Conservation (phyloP, 805 yeast genomes). For the Ogataea henricii region DNA sequence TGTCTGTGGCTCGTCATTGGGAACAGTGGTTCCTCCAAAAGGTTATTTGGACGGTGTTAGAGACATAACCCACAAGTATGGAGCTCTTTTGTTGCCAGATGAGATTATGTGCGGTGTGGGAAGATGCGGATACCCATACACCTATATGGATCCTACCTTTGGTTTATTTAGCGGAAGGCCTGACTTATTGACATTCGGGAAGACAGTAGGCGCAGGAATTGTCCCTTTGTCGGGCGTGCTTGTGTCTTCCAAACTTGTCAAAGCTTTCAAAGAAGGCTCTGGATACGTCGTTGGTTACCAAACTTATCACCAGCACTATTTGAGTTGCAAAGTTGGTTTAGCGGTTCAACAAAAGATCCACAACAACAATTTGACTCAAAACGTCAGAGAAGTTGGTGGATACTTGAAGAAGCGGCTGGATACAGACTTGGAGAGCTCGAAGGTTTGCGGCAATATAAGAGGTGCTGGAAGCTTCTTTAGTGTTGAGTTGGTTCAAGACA, state of each 20-base stretch:
- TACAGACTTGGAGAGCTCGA: constrained; percentile 27
- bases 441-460: constrained; percentile 49
- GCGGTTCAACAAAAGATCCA: constrained; percentile 47
- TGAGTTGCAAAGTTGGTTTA: constrained; percentile 46
- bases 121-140: constrained; percentile 48
- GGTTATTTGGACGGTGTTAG: constrained; percentile 48
- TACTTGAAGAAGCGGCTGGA: constrained; percentile 40
- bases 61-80: constrained; percentile 51
- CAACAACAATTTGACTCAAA: constrained; percentile 38
- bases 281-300: constrained; percentile 46
- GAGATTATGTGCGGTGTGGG: constrained; percentile 62
- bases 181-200: constrained; percentile 50
- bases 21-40: constrained; percentile 44
- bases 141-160: constrained; percentile 31
- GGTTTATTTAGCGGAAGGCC: constrained; percentile 36
- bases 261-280: constrained; percentile 40
- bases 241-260: constrained; percentile 41
- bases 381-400: constrained; percentile 43
- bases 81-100: constrained; percentile 48
- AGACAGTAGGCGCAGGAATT: constrained; percentile 50
- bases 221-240: constrained; percentile 50
- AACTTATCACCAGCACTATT: constrained; percentile 48
- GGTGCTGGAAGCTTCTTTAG: constrained; percentile 57
- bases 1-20: constrained; percentile 48
- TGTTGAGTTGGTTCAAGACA: constrained; percentile 49